Conservation (phyloP, 768 basidiomycete genomes). For the Mycena pura region DNA sequence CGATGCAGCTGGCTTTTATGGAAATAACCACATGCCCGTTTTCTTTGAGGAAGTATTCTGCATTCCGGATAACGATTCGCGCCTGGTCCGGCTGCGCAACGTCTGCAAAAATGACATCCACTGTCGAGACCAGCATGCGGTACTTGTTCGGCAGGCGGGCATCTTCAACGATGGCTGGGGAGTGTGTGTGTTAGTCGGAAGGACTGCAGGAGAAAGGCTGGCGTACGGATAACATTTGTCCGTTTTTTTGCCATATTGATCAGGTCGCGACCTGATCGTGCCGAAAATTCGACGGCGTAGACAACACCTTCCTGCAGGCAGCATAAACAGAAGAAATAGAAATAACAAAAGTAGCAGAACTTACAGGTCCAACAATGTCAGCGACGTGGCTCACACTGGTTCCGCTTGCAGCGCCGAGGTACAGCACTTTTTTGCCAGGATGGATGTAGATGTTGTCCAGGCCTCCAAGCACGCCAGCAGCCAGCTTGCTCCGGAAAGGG, state of each 20-base stretch:
- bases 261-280: slow-evolving; percentile 94
- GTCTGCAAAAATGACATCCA: slow-evolving; percentile 98
- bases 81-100: slow-evolving; percentile 99
- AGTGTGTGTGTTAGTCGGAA: neutral
- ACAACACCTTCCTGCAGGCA: slow-evolving; percentile 84
- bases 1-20: slow-evolving; percentile 99
- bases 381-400: slow-evolving; percentile 99
- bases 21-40: slow-evolving; percentile 93
- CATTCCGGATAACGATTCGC: slow-evolving; percentile 92
- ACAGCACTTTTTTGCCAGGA: slow-evolving; percentile 95
- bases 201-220: neutral
- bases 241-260: slow-evolving; percentile 99
- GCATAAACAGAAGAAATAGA: slow-evolving; percentile 1
- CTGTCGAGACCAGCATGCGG: slow-evolving; percentile 93
- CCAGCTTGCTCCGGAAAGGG: slow-evolving; percentile 96
- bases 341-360: slow-evolving; percentile 34
- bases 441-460: slow-evolving; percentile 91
- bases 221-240: slow-evolving; percentile 97
- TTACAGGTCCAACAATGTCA: slow-evolving; percentile 95
- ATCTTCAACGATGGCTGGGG: slow-evolving; percentile 92
- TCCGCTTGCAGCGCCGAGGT: slow-evolving; percentile 97
- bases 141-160: slow-evolving; percentile 96
- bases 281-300: slow-evolving; percentile 98
- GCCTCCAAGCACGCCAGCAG: slow-evolving; percentile 95
- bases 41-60: slow-evolving; percentile 95